phyloP scores from a whole-genome alignment of 2,329 filamentous ascomycete species.

The Tolypocladium cylindrosporum region DNA sequence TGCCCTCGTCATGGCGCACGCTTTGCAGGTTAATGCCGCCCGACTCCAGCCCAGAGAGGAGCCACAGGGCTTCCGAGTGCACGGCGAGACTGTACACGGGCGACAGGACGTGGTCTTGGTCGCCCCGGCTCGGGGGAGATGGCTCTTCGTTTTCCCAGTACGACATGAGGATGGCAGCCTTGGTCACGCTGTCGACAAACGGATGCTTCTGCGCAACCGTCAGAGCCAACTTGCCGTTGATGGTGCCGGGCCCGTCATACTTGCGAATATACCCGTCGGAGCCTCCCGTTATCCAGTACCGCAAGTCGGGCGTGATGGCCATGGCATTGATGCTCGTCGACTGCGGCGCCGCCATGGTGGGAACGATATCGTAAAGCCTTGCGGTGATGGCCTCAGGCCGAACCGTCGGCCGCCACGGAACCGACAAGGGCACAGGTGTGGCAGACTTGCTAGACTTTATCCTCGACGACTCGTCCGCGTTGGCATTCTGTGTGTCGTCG shows the following conservation, averaged over 20 bases:
- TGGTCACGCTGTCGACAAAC: slow-evolving; percentile 94
- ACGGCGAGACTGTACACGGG: slow-evolving; percentile 92
- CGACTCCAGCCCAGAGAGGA: slow-evolving; percentile 81
- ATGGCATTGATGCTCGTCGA: slow-evolving; percentile 93
- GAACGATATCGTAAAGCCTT: slow-evolving; percentile 83
- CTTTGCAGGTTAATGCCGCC: slow-evolving; percentile 90
- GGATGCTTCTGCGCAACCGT: slow-evolving; percentile 94
- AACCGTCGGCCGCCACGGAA: slow-evolving; percentile 45
- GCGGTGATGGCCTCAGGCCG: slow-evolving; percentile 72
- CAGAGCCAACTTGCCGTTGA: slow-evolving; percentile 86
- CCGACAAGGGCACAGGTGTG: slow-evolving; percentile 14
- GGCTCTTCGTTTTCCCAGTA: slow-evolving; percentile 98
- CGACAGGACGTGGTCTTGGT: slow-evolving; percentile 58
- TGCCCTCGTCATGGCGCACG: slow-evolving; percentile 89
- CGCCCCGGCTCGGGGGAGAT: slow-evolving; percentile 27
- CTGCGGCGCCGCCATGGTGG: slow-evolving; percentile 92
- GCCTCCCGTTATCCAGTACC: slow-evolving; percentile 90
- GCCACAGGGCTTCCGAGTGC: slow-evolving; percentile 82
- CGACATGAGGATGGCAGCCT: slow-evolving; percentile 85
- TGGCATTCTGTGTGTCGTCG: slow-evolving; percentile 14
- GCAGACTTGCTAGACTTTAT: slow-evolving; percentile 14
- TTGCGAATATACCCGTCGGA: slow-evolving; percentile 94
- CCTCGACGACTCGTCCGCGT: slow-evolving; percentile 9
- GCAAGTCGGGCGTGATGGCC: slow-evolving; percentile 83
- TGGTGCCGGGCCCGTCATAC: slow-evolving; percentile 90